Evolutionary conservation across 768 basidiomycete species (phyloP).

Genomic region (Lactarius deliciosus): DNA sequence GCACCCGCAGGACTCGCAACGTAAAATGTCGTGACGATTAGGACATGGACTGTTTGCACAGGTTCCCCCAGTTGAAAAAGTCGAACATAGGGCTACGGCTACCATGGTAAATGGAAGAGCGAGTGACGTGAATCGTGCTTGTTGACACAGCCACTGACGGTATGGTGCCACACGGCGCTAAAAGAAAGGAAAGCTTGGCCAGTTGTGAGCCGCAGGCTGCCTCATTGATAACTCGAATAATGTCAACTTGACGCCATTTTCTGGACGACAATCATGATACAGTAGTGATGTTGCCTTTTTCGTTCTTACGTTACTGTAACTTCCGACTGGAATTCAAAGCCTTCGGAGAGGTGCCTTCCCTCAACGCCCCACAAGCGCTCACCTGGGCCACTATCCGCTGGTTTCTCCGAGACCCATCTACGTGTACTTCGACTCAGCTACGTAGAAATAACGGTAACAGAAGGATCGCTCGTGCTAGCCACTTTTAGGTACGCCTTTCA

Average conservation of each 20-base stretch:
- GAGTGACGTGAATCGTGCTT: neutral
- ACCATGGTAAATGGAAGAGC: constrained; percentile 13
- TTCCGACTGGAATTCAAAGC: neutral
- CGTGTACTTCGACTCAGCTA: neutral
- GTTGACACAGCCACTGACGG: too few species aligned
- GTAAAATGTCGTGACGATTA: neutral
- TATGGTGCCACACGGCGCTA: too few species aligned
- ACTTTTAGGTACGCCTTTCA: neutral
- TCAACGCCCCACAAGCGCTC: too few species aligned
- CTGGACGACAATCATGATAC: neutral
- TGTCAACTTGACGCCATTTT: neutral
- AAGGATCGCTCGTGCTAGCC: too few species aligned
- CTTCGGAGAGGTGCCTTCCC: neutral
- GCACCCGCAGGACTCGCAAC: constrained; percentile 28
- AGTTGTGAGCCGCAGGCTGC: too few species aligned
- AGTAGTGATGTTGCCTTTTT: neutral
- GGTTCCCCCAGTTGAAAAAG: too few species aligned
- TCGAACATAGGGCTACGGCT: neutral
- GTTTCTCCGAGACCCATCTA: too few species aligned
- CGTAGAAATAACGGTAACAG: neutral
- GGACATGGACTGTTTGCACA: too few species aligned
- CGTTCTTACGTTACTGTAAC: too few species aligned
- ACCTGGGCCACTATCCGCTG: too few species aligned
- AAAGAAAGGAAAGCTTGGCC: too few species aligned
- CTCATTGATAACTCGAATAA: too few species aligned